phyloP scores from a whole-genome alignment of 1,139 yeast species.

The Scheffersomyces quercinus region DNA sequence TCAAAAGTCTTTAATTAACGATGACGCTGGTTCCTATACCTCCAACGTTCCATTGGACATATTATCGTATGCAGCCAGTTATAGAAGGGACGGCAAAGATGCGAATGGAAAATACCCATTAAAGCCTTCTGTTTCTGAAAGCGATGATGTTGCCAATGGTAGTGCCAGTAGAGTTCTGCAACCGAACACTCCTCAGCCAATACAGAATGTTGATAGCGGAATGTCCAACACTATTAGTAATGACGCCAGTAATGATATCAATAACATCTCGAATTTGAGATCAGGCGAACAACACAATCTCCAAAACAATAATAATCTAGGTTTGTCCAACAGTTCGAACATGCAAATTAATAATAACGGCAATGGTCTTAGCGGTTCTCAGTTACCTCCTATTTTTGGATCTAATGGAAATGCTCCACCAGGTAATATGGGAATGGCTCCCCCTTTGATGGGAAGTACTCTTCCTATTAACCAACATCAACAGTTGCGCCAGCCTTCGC shows the following conservation, averaged over 20 bases:
- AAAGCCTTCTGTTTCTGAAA: neutral
- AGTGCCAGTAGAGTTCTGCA: neutral
- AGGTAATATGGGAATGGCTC: neutral
- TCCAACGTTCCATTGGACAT: constrained; percentile 34
- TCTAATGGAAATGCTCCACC: neutral
- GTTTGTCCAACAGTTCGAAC: neutral
- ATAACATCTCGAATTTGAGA: neutral
- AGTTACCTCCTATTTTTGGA: neutral
- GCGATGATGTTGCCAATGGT: neutral
- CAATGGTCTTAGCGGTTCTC: neutral
- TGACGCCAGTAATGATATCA: neutral
- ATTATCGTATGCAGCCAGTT: constrained; percentile 38
- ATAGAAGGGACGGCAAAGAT: constrained; percentile 12
- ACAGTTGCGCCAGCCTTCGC: neutral
- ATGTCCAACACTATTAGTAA: neutral
- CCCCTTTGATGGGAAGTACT: neutral
- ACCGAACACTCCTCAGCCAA: neutral
- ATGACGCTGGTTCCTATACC: constrained; percentile 10
- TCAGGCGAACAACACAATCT: neutral
- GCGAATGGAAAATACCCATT: neutral
- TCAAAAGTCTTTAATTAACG: constrained; percentile 11
- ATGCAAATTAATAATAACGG: neutral
- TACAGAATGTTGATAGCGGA: neutral
- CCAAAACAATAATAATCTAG: neutral
- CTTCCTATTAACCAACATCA: neutral